Conservation (phyloP, 176 grass and related monocot species). For the Raddia guianensis region DNA sequence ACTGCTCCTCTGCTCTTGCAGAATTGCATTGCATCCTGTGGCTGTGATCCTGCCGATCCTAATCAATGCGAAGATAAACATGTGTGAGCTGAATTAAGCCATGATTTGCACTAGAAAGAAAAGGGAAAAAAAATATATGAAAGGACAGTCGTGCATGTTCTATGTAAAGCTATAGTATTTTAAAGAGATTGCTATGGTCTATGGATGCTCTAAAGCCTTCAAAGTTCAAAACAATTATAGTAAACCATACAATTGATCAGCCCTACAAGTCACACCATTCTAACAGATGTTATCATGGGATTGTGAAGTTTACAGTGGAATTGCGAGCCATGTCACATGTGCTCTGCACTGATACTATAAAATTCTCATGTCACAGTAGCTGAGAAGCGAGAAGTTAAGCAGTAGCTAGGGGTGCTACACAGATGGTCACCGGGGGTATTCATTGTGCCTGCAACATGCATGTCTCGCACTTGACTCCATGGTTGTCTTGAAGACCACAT, state of each 20-base stretch:
- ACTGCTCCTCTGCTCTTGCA: neutral
- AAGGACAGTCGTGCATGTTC: neutral
- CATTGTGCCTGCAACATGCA: neutral
- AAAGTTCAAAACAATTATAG: neutral
- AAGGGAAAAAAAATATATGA: neutral
- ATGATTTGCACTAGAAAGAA: neutral
- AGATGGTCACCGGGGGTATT: neutral
- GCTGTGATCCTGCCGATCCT: neutral
- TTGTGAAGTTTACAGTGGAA: neutral
- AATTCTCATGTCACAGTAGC: neutral
- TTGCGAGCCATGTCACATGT: neutral
- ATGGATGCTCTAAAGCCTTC: too few species aligned
- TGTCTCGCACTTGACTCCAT: conserved; percentile 22
- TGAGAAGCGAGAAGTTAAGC: neutral
- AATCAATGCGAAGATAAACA: neutral
- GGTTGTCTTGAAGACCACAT: conserved; percentile 33
- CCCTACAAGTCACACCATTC: neutral
- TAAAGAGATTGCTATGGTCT: too few species aligned
- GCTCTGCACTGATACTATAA: neutral
- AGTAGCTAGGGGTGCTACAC: neutral
- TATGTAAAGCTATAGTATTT: too few species aligned
- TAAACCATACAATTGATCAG: neutral
- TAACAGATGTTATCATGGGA: neutral
- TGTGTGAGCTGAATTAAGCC: neutral
- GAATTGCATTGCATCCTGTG: neutral